These are phyloP conservation scores for Microdochium bolleyi DNA, from an alignment of 2,329 filamentous ascomycete species.

Conservation along the genomic window DNA sequence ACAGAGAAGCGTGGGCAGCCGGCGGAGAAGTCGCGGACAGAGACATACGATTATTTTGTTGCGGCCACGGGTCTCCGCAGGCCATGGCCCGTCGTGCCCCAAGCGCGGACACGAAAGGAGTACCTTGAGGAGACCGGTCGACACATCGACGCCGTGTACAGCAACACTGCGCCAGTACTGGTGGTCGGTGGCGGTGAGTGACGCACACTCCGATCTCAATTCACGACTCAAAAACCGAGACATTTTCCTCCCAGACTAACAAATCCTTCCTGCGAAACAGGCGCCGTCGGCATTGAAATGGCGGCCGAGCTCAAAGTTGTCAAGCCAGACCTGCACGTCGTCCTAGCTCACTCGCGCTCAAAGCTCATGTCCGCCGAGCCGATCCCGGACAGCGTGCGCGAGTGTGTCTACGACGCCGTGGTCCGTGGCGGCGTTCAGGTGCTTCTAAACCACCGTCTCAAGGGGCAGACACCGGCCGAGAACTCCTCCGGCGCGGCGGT, in stretches of 20 bases:
- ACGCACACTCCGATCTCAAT: not conserved
- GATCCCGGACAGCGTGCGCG: constrained; percentile 62
- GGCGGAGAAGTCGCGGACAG: constrained; percentile 30
- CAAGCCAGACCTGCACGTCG: constrained; percentile 58
- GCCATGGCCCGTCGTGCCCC: constrained; percentile 66
- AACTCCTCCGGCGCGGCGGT: constrained; percentile 29
- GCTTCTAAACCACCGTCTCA: constrained; percentile 52
- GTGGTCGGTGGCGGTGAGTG: constrained; percentile 61
- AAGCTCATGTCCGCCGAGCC: constrained; percentile 67
- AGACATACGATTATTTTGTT: constrained; percentile 68
- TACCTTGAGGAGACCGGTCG: constrained; percentile 55
- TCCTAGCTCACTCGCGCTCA: constrained; percentile 64
- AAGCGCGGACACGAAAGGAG: constrained; percentile 50
- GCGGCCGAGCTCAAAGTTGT: constrained; percentile 67
- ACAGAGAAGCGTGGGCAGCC: constrained; percentile 34
- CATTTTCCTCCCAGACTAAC: not conserved
- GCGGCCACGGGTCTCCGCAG: constrained; percentile 63
- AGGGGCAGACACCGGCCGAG: constrained; percentile 35
- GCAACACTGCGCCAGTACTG: constrained; percentile 50
- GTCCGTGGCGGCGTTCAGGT: constrained; percentile 57
- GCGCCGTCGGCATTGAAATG: constrained; percentile 77
- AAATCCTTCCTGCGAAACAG: constrained; percentile 18
- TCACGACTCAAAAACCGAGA: not conserved
- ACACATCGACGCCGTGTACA: constrained; percentile 48
- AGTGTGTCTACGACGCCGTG: constrained; percentile 49